Percentiles rank a stretch among this genome's conserved stretches.
Evolutionary conservation across 352 stramenopile genomes (phyloP).

Genomic region (Phytophthora aleatoria): DNA sequence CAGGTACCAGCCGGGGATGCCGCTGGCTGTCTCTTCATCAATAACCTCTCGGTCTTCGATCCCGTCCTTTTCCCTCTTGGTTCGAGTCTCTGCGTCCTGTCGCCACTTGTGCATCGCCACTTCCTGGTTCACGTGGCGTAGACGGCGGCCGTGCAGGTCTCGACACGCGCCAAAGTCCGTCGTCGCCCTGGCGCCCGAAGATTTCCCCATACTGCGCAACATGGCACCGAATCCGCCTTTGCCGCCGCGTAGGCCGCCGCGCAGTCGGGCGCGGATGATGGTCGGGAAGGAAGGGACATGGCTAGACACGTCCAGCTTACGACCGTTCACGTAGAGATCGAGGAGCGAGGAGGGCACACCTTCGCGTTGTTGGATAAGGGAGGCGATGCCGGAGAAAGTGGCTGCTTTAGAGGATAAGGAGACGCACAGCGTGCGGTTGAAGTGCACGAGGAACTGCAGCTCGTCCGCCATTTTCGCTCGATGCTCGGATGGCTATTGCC

Average conservation of each 20-base stretch:
- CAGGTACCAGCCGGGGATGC: conserved; percentile 85
- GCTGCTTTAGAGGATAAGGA: conserved; percentile 51
- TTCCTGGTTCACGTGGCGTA: conserved; percentile 89
- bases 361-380: conserved; percentile 48
- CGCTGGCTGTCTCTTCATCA: conserved; percentile 83
- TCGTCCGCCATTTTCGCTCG: conserved; percentile 36
- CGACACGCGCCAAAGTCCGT: conserved; percentile 83
- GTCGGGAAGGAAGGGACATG: conserved; percentile 52
- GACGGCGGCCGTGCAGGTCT: conserved; percentile 75
- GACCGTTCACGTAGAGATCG: conserved; percentile 67
- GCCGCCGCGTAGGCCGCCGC: conserved; percentile 67
- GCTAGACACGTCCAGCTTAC: conserved; percentile 35
- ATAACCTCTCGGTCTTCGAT: conserved; percentile 69
- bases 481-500: neutral
- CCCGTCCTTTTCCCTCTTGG: conserved; percentile 49
- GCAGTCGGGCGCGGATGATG: conserved; percentile 68
- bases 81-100: conserved; percentile 56
- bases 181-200: conserved; percentile 66
- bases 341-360: conserved; percentile 51
- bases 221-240: conserved; percentile 89
- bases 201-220: conserved; percentile 82
- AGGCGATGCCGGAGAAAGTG: conserved; percentile 46
- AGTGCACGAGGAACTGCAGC: conserved; percentile 84
- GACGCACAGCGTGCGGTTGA: conserved; percentile 74
- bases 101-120: conserved; percentile 85